A percentile compares a stretch with the other conserved stretches of the same genome.
Conservation (phyloP, 371 early-diverging fungal genomes). For the Mucor racemosus region DNA sequence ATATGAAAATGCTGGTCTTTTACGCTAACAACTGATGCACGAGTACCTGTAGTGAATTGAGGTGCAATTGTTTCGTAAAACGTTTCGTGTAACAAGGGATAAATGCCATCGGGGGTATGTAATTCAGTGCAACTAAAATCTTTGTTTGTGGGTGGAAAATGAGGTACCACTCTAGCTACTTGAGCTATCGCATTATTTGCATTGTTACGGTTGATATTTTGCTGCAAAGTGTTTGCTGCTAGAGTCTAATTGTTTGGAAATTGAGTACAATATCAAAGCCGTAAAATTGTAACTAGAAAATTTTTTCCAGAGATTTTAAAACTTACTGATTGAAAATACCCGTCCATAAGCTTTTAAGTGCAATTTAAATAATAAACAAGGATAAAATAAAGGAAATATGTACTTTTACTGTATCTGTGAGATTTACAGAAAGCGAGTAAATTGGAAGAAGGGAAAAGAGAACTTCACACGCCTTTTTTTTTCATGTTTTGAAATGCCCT, state of each 20-base stretch:
- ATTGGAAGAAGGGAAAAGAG: slow-evolving; percentile 15
- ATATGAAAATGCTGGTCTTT: slow-evolving; percentile 9
- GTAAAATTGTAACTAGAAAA: neutral
- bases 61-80: slow-evolving; percentile 54
- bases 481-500: slow-evolving; percentile 4
- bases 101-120: slow-evolving; percentile 62
- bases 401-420: too few relatives aligned
- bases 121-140: slow-evolving; percentile 51
- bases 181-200: slow-evolving; percentile 4
- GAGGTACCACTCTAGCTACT: slow-evolving; percentile 17
- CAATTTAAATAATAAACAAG: neutral
- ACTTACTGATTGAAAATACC: slow-evolving; percentile 38
- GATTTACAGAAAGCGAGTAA: neutral
- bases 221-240: slow-evolving; percentile 24
- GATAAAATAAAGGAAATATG: neutral
- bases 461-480: slow-evolving; percentile 21
- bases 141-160: slow-evolving; percentile 51
- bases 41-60: slow-evolving; percentile 55
- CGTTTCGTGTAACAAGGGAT: slow-evolving; percentile 56
- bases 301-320: neutral
- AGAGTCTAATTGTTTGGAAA: slow-evolving; percentile 14
- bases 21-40: slow-evolving; percentile 35
- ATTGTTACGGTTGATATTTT: slow-evolving; percentile 15
- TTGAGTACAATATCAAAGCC: neutral
- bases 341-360: slow-evolving; percentile 27